Evolutionary conservation across 805 yeast species (phyloP), one percentile per base, ranked within the genome.

Genomic region (Monosporozyma servazzii): DNA sequence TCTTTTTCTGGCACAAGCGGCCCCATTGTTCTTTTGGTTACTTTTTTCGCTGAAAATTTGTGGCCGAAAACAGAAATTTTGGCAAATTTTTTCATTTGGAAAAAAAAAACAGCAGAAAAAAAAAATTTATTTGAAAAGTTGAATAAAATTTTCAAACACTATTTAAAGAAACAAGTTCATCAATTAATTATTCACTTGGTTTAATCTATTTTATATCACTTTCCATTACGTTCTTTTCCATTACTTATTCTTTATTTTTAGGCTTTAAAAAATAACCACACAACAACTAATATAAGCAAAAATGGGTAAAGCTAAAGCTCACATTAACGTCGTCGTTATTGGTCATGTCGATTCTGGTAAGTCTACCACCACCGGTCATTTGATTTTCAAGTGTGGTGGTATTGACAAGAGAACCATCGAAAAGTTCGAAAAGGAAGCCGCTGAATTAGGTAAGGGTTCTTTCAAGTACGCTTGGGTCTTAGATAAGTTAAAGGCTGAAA

Each of bases 281-380:
- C 44, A 36, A 36, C 87, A 81, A 47, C 33, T 18, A 37, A 49
- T 37, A 46, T 91, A 48, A 45, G 45, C 48, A 45, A 59, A 71
- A 60, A 65, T 65, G 95, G 96, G 96, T 84, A 88, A 88, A 79
- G 96, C 83, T 73, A 90, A 91, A 86, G 72, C 81, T 78, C 98
- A 91, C 87, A 87, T 91, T 82, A 91, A 91, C 96, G 95, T 91
- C 80, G 99, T 91, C 77, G 98, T 91, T 75, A 91, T 91, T 77
- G 99, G 98, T 79, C 98, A 91, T 96, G 99, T 93, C 98, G 99
- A 91, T 80, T 90, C 97, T 71, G 93, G 93, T 80, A 86, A 88
- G 81, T 91, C 97, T 62, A 90, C 98, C 74, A 91, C 97, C 78
- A 90, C 98, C 75, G 97, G 97, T 79, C 97, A 90, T 85, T 86